Conservation (phyloP, 108 stramenopile genomes). For the Nitzschia sp. region DNA sequence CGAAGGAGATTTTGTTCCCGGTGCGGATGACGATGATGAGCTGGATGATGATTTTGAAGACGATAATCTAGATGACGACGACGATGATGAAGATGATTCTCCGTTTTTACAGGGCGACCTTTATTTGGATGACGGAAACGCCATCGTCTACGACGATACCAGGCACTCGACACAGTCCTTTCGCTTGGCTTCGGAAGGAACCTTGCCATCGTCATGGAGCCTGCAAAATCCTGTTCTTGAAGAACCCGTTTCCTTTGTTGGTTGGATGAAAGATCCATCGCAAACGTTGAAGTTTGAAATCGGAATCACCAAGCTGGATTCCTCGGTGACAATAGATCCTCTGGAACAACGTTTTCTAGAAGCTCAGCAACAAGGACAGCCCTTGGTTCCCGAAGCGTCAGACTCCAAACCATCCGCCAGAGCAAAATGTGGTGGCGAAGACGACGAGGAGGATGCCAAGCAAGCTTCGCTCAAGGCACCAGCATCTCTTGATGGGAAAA, state of each 20-base stretch:
- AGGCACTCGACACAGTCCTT: constrained; percentile 1
- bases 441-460: constrained; percentile 12
- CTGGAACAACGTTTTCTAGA: constrained; percentile 21
- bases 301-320: constrained; percentile 15
- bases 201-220: constrained; percentile 4
- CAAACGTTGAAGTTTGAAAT: constrained; percentile 18
- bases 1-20: constrained; percentile 30
- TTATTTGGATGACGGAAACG: constrained; percentile 9
- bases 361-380: constrained; percentile 12
- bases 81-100: constrained; percentile 14
- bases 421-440: constrained; percentile 5
- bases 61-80: constrained; percentile 4
- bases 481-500: background rate
- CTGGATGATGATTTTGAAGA: constrained; percentile 17
- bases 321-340: constrained; percentile 8
- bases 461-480: background rate
- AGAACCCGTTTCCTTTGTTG: constrained; percentile 14
- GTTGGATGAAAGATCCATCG: constrained; percentile 20
- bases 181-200: constrained; percentile 1
- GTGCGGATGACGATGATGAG: constrained; percentile 25
- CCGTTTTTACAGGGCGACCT: constrained; percentile 22
- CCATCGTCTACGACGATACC: constrained; percentile 6
- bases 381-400: background rate
- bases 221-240: background rate
- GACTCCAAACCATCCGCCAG: background rate